These are phyloP conservation scores for Stromatinia cepivora DNA, from an alignment of 2,329 filamentous ascomycete species.

Conservation along the genomic window DNA sequence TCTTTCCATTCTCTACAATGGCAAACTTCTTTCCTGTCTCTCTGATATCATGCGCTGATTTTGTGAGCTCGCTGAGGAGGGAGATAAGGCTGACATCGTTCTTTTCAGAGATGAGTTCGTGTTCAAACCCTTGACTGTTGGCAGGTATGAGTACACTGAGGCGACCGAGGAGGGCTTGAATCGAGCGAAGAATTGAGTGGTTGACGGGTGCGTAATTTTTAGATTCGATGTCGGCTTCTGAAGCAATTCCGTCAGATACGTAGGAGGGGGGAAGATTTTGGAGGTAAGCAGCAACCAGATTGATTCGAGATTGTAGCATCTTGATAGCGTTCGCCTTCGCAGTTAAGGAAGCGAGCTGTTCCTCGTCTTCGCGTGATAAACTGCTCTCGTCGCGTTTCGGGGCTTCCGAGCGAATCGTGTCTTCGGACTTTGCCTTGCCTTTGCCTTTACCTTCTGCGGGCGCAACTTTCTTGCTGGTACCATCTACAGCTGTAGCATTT, in stretches of 20 bases:
- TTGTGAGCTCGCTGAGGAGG: constrained; percentile 73
- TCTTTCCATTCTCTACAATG: constrained; percentile 48
- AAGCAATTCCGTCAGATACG: constrained; percentile 49
- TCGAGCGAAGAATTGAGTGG: constrained; percentile 78
- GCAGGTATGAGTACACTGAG: constrained; percentile 78
- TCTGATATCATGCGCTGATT: constrained; percentile 68
- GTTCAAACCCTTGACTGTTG: constrained; percentile 62
- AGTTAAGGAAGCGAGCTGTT: constrained; percentile 66
- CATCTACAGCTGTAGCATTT: constrained; percentile 66
- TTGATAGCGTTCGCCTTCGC: constrained; percentile 91
- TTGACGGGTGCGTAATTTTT: constrained; percentile 44
- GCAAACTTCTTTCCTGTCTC: constrained; percentile 75
- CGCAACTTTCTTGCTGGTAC: constrained; percentile 35
- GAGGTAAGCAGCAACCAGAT: constrained; percentile 75
- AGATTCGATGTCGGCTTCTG: constrained; percentile 34
- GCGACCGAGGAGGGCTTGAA: constrained; percentile 81
- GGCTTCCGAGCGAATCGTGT: constrained; percentile 21
- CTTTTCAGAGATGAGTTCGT: constrained; percentile 72
- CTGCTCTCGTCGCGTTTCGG: constrained; percentile 50
- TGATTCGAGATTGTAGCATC: constrained; percentile 80
- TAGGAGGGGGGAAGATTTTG: constrained; percentile 67
- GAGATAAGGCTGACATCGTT: constrained; percentile 82
- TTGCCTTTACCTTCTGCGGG: constrained; percentile 38
- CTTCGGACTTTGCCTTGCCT: constrained; percentile 41
- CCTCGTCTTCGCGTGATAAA: constrained; percentile 60